phyloP scores from a whole-genome alignment of 441 rosid genomes.

The Adansonia madagascariensis region DNA sequence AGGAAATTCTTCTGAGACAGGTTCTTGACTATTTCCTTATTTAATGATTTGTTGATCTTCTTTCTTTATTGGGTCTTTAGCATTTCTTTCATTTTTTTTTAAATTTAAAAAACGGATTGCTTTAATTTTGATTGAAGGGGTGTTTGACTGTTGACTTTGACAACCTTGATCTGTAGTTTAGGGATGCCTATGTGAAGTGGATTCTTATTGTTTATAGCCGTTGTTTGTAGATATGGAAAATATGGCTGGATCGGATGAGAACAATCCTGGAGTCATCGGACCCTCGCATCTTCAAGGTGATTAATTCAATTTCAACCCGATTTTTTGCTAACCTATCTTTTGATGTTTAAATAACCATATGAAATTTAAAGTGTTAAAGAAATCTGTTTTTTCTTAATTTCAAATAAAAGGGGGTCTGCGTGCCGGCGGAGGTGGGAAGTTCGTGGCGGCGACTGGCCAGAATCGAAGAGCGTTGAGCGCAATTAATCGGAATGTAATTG shows the following conservation, averaged over 20 bases:
- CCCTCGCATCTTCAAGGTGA: conserved; percentile 54
- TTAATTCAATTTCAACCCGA: conserved; percentile 8
- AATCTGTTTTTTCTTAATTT: conserved; percentile 11
- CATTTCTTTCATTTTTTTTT: neutral
- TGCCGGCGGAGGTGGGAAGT: conserved; percentile 62
- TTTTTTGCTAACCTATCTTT: neutral
- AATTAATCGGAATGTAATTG: conserved; percentile 64
- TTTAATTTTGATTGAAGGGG: conserved; percentile 25
- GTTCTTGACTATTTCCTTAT: neutral
- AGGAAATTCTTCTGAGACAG: neutral
- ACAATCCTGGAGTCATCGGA: conserved; percentile 64
- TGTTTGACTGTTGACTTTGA: conserved; percentile 10
- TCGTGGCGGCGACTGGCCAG: conserved; percentile 49
- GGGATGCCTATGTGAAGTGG: neutral
- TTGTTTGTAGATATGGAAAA: conserved; percentile 35
- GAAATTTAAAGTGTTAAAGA: conserved; percentile 14
- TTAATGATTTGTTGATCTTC: conserved; percentile 5
- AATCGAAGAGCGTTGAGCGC: conserved; percentile 66
- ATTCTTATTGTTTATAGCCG: conserved; percentile 26
- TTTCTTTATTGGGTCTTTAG: conserved; percentile 35
- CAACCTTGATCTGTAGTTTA: conserved; percentile 1
- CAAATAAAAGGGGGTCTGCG: conserved; percentile 46
- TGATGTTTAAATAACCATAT: conserved; percentile 3
- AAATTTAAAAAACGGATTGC: neutral
- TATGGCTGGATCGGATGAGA: conserved; percentile 79